phyloP scores from a whole-genome alignment of 1,139 yeast species.

The Debaryomyces nepalensis region DNA sequence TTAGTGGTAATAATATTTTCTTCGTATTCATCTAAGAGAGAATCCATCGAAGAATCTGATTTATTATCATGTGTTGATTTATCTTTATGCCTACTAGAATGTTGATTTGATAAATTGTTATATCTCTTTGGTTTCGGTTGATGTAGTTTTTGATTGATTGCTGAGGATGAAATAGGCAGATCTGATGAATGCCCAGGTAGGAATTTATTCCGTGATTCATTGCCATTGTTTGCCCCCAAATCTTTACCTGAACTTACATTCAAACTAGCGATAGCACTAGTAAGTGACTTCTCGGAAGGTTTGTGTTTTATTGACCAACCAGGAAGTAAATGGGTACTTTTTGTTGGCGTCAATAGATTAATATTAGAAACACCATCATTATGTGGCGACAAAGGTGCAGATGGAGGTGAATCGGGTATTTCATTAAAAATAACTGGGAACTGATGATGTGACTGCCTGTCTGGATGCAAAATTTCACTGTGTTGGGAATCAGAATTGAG shows the following conservation, averaged over 20 bases:
- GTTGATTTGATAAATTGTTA: not conserved
- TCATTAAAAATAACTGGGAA: conserved; percentile 24
- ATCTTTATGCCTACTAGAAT: conserved; percentile 11
- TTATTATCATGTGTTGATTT: conserved; percentile 16
- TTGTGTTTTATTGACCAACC: conserved; percentile 24
- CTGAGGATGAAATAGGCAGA: not conserved
- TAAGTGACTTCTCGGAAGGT: conserved; percentile 29
- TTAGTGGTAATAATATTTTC: conserved; percentile 41
- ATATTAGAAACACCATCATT: conserved; percentile 16
- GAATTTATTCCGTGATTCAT: not conserved
- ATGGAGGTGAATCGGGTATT: conserved; percentile 53
- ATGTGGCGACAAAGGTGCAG: conserved; percentile 48
- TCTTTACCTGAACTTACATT: conserved; percentile 21
- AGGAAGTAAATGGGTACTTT: conserved; percentile 11
- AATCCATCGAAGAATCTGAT: conserved; percentile 54
- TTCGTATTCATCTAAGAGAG: conserved; percentile 57
- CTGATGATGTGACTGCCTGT: conserved; percentile 13
- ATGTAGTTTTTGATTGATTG: conserved; percentile 14
- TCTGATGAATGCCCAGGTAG: not conserved
- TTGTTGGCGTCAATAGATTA: conserved; percentile 14
- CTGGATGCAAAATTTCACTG: not conserved
- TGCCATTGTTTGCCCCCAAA: not conserved
- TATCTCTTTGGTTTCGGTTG: conserved; percentile 28
- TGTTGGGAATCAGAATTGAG: not conserved
- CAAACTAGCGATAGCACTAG: conserved; percentile 39